These are phyloP conservation scores for Orbilia quercus DNA, from an alignment of 2,329 filamentous ascomycete genomes.

Conservation along the genomic window DNA sequence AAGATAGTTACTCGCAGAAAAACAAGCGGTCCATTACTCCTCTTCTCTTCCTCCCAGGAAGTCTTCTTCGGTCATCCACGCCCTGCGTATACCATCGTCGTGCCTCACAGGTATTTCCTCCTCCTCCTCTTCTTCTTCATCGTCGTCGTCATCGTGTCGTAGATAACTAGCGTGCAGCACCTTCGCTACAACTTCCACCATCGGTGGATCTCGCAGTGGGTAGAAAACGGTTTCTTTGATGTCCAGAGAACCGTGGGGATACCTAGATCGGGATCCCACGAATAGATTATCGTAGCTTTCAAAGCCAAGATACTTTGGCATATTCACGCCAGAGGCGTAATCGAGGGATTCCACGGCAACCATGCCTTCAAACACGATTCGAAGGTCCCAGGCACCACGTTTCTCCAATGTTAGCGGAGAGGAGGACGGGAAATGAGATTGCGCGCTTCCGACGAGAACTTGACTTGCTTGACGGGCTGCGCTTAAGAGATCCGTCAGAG, in stretches of 20 bases:
- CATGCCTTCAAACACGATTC: conserved; percentile 54
- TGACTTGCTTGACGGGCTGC: conserved; percentile 41
- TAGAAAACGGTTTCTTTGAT: conserved; percentile 55
- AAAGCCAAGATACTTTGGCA: conserved; percentile 50
- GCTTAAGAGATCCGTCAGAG: conserved; percentile 34
- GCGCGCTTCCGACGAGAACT: conserved; percentile 21
- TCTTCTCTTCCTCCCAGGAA: conserved; percentile 40
- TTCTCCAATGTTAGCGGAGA: conserved; percentile 18
- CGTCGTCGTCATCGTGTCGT: conserved; percentile 39
- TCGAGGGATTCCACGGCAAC: conserved; percentile 47
- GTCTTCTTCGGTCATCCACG: conserved; percentile 54
- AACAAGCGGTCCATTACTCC: conserved; percentile 17
- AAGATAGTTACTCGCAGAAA: background rate
- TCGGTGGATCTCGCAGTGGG: conserved; percentile 45
- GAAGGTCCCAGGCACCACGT: conserved; percentile 41
- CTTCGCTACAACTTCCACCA: conserved; percentile 51
- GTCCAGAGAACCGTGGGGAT: conserved; percentile 51
- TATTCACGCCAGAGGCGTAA: conserved; percentile 44
- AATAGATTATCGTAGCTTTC: conserved; percentile 54
- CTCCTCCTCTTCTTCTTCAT: conserved; percentile 49
- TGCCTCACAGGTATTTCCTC: conserved; percentile 32
- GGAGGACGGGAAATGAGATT: conserved; percentile 1
- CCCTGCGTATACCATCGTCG: conserved; percentile 48
- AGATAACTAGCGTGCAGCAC: conserved; percentile 49
- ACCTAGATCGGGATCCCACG: conserved; percentile 42